Percentiles rank a stretch among this genome's conserved stretches.
These are phyloP conservation scores for Podospora comata DNA, from an alignment of 495 filamentous ascomycete genomes.

Conservation along the genomic window DNA sequence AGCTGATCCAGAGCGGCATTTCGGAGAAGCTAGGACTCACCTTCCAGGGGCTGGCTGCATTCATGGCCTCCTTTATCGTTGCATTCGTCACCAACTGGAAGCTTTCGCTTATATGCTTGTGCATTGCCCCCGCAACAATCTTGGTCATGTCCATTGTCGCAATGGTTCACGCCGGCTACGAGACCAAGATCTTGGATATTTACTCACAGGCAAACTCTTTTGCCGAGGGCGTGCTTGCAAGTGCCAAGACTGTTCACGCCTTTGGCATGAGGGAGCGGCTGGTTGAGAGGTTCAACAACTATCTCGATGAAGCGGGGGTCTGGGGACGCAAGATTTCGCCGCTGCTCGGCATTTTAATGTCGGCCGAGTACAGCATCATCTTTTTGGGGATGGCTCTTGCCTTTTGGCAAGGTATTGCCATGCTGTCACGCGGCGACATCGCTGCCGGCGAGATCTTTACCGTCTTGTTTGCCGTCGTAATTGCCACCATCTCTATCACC, in stretches of 20 bases:
- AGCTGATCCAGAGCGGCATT: slow-evolving; percentile 77
- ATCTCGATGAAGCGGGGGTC: slow-evolving; percentile 65
- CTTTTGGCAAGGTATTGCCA: slow-evolving; percentile 89
- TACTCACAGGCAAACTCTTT: slow-evolving; percentile 78
- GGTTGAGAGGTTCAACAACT: slow-evolving; percentile 70
- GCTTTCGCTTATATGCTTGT: slow-evolving; percentile 73
- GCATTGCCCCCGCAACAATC: slow-evolving; percentile 67
- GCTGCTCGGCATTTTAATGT: slow-evolving; percentile 69
- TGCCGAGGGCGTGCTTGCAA: slow-evolving; percentile 87
- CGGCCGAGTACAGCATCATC: slow-evolving; percentile 71
- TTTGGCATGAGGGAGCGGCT: slow-evolving; percentile 85
- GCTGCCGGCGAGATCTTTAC: slow-evolving; percentile 56
- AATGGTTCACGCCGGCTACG: slow-evolving; percentile 67
- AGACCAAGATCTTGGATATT: slow-evolving; percentile 66
- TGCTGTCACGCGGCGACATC: slow-evolving; percentile 62
- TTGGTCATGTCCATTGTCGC: slow-evolving; percentile 66
- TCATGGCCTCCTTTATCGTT: slow-evolving; percentile 80
- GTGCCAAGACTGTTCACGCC: slow-evolving; percentile 80
- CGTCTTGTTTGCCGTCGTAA: slow-evolving; percentile 79
- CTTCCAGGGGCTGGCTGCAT: slow-evolving; percentile 67
- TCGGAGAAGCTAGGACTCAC: slow-evolving; percentile 81
- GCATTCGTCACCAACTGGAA: slow-evolving; percentile 83
- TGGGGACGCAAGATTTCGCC: slow-evolving; percentile 71
- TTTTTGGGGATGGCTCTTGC: slow-evolving; percentile 83
- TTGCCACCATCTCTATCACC: slow-evolving; percentile 79